Evolutionary conservation across 177 flowering plant genomes (phyloP).

Genomic region (Telopea speciosissima): DNA sequence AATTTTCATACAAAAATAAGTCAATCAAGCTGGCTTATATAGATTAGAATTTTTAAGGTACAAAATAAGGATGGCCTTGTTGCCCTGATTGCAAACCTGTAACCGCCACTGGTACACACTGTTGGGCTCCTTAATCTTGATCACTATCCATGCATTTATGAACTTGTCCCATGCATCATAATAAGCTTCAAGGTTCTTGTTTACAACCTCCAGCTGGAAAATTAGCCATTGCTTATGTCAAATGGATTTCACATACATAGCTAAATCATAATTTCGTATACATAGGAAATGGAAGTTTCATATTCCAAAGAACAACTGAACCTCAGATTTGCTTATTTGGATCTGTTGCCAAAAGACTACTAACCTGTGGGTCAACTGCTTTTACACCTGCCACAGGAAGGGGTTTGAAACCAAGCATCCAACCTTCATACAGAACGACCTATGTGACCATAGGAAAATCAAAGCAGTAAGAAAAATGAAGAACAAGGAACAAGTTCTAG

Average conservation of each 20-base stretch:
- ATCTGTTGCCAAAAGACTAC: neutral
- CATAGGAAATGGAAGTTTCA: neutral
- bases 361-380: slow-evolving; percentile 94
- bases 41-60: neutral
- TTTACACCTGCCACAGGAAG: slow-evolving; percentile 56
- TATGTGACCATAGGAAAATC: slow-evolving; percentile 15
- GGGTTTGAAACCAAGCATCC: slow-evolving; percentile 99
- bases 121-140: slow-evolving; percentile 81
- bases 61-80: neutral
- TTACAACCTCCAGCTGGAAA: slow-evolving; percentile 66
- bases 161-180: slow-evolving; percentile 94
- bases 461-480: neutral
- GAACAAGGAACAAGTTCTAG: neutral
- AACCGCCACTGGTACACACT: slow-evolving; percentile 91
- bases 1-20: slow-evolving; percentile 1
- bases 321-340: neutral
- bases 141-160: slow-evolving; percentile 76
- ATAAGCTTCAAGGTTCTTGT: slow-evolving; percentile 77
- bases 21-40: neutral
- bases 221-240: neutral
- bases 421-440: slow-evolving; percentile 86
- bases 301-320: neutral
- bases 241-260: too few relatives aligned
- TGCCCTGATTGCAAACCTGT: slow-evolving; percentile 43
- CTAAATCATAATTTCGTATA: too few relatives aligned